Percentiles rank a stretch among this genome's conserved stretches.
Conservation (phyloP, 2,329 filamentous ascomycete genomes). For the Lachnellula suecica region DNA sequence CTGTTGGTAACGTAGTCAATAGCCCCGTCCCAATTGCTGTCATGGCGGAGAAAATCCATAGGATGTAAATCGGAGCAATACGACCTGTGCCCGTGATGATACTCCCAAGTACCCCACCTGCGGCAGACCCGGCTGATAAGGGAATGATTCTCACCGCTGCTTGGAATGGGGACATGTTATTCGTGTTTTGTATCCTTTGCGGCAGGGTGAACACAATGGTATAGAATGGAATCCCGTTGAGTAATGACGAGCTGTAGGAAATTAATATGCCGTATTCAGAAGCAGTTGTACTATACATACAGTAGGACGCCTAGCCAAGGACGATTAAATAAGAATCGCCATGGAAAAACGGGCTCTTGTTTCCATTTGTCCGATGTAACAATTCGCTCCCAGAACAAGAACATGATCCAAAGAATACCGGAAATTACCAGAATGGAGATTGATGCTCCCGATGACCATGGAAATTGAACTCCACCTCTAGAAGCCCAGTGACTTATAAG, state of each 20-base stretch:
- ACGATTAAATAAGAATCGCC: background rate
- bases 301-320: background rate
- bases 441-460: background rate
- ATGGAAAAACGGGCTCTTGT: slow-evolving; percentile 1
- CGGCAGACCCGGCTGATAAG: background rate
- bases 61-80: background rate
- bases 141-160: background rate
- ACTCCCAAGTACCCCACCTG: background rate
- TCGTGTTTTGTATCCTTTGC: background rate
- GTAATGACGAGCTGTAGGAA: background rate
- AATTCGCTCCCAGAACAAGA: background rate
- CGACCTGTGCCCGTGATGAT: background rate
- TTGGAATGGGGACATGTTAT: background rate
- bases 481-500: background rate
- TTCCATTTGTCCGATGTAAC: background rate
- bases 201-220: background rate
- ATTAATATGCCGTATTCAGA: background rate
- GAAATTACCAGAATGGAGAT: background rate
- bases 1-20: background rate
- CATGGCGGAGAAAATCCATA: background rate
- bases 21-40: background rate
- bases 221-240: background rate
- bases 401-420: background rate
- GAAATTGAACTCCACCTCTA: background rate
- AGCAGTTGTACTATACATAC: background rate